phyloP scores from a whole-genome alignment of 768 basidiomycete genomes.

The Tricholomella constricta region DNA sequence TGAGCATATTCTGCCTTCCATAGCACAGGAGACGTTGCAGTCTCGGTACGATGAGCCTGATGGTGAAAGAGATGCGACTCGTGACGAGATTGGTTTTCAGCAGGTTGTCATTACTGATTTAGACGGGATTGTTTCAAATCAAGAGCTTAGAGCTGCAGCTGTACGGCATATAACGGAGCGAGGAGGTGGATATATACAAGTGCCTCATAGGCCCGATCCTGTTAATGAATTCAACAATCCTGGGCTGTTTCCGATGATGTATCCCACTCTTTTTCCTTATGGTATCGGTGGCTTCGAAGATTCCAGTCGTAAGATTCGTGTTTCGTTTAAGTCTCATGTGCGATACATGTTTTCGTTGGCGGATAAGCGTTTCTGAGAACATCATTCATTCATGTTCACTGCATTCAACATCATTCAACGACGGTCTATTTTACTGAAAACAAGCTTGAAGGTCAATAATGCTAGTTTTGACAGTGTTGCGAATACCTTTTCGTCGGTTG shows the following conservation, averaged over 20 bases:
- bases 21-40: background rate
- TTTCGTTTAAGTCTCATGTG: slow-evolving; percentile 36
- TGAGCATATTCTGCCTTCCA: background rate
- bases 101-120: slow-evolving; percentile 1
- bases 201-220: background rate
- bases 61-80: no score
- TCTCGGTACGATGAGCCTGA: background rate
- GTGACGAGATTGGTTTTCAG: background rate
- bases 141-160: slow-evolving; percentile 7
- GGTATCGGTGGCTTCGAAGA: slow-evolving; percentile 46
- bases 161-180: slow-evolving; percentile 3
- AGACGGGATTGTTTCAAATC: background rate
- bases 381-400: slow-evolving; percentile 43
- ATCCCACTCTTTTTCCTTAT: slow-evolving; percentile 45
- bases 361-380: slow-evolving; percentile 36
- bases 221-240: slow-evolving; percentile 36
- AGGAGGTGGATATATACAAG: background rate
- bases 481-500: slow-evolving; percentile 37
- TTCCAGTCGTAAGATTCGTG: background rate
- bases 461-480: slow-evolving; percentile 28
- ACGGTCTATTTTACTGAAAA: slow-evolving; percentile 29
- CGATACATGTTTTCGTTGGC: slow-evolving; percentile 31
- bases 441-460: slow-evolving; percentile 30
- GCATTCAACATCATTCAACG: slow-evolving; percentile 44
- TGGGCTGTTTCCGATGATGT: slow-evolving; percentile 39